A percentile compares a stretch with the other conserved stretches of the same genome.
phyloP scores from a whole-genome alignment of 164 flowering plant genomes.

The Santalum album region DNA sequence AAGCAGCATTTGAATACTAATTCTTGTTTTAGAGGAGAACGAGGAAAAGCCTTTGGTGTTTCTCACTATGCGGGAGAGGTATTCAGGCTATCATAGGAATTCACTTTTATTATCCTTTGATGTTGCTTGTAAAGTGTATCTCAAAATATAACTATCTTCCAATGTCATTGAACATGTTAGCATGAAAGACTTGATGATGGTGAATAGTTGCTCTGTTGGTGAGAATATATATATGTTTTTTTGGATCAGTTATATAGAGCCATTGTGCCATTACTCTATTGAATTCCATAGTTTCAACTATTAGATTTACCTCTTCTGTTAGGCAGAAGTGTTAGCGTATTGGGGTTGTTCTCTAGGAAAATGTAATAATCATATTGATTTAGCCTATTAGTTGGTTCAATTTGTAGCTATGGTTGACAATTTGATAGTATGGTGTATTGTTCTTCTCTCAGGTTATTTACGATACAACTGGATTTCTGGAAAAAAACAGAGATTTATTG shows the following conservation, averaged over 20 bases:
- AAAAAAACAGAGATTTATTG: constrained; percentile 89
- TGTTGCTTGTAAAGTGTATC: background rate
- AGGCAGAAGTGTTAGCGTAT: no score
- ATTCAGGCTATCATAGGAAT: constrained; percentile 4
- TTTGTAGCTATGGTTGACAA: background rate
- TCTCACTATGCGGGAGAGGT: constrained; percentile 98
- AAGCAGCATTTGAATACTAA: constrained; percentile 82
- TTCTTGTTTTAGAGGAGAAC: constrained; percentile 73
- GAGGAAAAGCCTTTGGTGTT: constrained; percentile 73
- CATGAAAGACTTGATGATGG: background rate
- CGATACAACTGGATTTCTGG: constrained; percentile 88
- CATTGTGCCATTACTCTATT: no score
- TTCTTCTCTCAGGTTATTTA: constrained; percentile 62
- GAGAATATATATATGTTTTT: background rate
- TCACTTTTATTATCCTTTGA: background rate
- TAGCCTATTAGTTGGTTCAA: no score
- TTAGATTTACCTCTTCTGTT: no score
- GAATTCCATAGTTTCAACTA: no score
- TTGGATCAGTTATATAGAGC: no score
- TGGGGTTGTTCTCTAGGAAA: no score
- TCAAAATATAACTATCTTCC: background rate
- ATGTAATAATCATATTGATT: no score
- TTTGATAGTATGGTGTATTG: constrained; percentile 9
- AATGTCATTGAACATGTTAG: background rate
- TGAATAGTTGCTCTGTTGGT: no score